Conservation (phyloP, 495 filamentous ascomycete genomes). For the Hypoxylon intermedium region DNA sequence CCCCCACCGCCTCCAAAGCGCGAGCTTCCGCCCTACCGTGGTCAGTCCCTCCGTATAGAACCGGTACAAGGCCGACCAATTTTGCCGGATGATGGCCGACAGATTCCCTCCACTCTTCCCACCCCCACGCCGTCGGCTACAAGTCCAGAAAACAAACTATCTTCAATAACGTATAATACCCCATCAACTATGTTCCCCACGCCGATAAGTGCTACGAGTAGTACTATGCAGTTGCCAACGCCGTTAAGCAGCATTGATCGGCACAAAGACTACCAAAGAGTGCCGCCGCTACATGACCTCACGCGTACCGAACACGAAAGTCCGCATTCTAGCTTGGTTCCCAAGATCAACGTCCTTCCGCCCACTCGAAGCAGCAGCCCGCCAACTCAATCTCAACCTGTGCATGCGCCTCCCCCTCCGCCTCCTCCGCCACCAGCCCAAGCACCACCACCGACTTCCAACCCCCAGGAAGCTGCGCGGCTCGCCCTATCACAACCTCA, state of each 20-base stretch:
- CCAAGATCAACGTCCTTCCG: constrained; percentile 55
- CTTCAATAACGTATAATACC: constrained; percentile 57
- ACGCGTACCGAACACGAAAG: constrained; percentile 56
- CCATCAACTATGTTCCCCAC: constrained; percentile 58
- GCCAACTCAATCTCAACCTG: constrained; percentile 41
- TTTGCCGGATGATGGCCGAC: constrained; percentile 57
- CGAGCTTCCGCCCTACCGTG: constrained; percentile 60
- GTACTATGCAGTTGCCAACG: constrained; percentile 55
- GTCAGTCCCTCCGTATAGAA: constrained; percentile 62
- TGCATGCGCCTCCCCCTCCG: constrained; percentile 41
- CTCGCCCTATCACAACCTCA: constrained; percentile 63
- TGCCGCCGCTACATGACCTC: constrained; percentile 62
- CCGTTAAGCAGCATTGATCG: constrained; percentile 42
- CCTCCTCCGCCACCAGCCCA: constrained; percentile 41
- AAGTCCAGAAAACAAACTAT: constrained; percentile 63
- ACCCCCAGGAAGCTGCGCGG: constrained; percentile 65
- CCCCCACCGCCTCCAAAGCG: constrained; percentile 50
- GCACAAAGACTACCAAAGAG: constrained; percentile 60
- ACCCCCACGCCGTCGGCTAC: constrained; percentile 54
- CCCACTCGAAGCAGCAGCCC: constrained; percentile 56
- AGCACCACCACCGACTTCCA: constrained; percentile 41
- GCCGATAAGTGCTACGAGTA: constrained; percentile 58
- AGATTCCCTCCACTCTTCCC: constrained; percentile 54
- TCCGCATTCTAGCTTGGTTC: constrained; percentile 43
- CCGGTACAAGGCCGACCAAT: constrained; percentile 60